Conservation (phyloP, 257 asterid species). For the Forsythia suspensa region DNA sequence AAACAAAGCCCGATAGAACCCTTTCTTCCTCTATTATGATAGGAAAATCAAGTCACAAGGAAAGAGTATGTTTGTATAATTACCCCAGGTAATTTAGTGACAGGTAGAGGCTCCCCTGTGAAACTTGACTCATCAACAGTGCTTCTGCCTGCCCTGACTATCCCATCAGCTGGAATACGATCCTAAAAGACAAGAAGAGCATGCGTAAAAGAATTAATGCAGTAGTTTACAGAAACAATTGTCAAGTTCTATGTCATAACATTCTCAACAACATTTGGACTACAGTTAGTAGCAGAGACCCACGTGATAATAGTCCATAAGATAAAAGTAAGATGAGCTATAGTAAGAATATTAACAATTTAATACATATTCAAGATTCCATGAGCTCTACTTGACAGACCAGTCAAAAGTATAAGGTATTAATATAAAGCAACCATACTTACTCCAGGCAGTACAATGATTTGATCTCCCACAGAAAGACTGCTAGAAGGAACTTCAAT, state of each 20-base stretch:
- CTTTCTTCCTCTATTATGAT: neutral
- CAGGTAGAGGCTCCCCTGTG: conserved; percentile 97
- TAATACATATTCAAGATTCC: conserved; percentile 8
- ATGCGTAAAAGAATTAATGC: conserved; percentile 12
- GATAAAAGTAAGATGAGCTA: conserved; percentile 9
- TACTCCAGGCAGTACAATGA: conserved; percentile 94
- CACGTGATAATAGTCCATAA: conserved; percentile 2
- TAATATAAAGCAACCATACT: conserved; percentile 35
- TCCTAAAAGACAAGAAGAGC: conserved; percentile 55
- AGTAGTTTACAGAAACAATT: neutral
- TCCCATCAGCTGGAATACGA: conserved; percentile 98
- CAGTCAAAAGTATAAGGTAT: conserved; percentile 12
- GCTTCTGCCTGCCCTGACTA: conserved; percentile 89
- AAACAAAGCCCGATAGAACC: too few relatives aligned
- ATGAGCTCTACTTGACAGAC: conserved; percentile 17
- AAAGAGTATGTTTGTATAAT: conserved; percentile 24
- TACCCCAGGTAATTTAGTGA: conserved; percentile 98
- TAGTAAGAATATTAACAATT: conserved; percentile 9
- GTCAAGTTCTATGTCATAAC: neutral
- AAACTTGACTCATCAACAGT: conserved; percentile 97
- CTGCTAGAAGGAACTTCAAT: conserved; percentile 86
- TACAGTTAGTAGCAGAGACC: conserved; percentile 11
- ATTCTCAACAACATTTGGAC: conserved; percentile 1
- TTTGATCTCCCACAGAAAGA: conserved; percentile 94
- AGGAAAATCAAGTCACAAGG: conserved; percentile 16